Evolutionary conservation across 257 asterid genomes (phyloP), one percentile per base, ranked within the genome.

Genomic region (Misopates orontium): DNA sequence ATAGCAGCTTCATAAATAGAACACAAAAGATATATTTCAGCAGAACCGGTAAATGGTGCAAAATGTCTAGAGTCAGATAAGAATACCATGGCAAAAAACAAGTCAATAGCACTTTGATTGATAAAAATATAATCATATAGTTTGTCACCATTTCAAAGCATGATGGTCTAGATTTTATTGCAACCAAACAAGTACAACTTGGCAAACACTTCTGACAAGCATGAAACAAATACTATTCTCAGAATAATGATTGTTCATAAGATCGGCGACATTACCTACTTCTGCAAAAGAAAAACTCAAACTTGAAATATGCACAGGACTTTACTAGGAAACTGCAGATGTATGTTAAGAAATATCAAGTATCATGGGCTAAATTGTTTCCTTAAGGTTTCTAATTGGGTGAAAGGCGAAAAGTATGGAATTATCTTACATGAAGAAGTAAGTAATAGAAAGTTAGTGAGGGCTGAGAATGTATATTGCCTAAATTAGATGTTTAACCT

Each of bases 401-500:
- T 61, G 11, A 8, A 36, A 36, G 42, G 42, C 4, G 42, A 36
- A 36, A 3, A 36, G 11, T 1, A 3, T 5, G 21, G 55, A 18
- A 41, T 28, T 6, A 4, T 5, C 54, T 1, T 11, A 60, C 36
- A 23, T 13, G 54, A 16, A 8, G 2, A 40, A 59, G 64, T 19
- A 4, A 14, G 42, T 24, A 21, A 49, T 40, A 28, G 36, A 4
- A 28, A 72, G 68, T 66, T 48, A 6, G 36, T 28, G 4, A 28
- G 6, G 6, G 36, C 36, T 42, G 53, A 49, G 44, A 51, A n/a
- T 54, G 25, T 28, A 2, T 6, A 28, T 6, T 28, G 36, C 36
- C 36, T 2, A 28, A 28, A 28, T 28, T 6, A 36, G 18, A 3
- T 20, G 42, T 50, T 75, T 48, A 14, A 93, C 97, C 97, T 90